phyloP scores from a whole-genome alignment of 2,329 filamentous ascomycete genomes.

The Xylaria sp. region DNA sequence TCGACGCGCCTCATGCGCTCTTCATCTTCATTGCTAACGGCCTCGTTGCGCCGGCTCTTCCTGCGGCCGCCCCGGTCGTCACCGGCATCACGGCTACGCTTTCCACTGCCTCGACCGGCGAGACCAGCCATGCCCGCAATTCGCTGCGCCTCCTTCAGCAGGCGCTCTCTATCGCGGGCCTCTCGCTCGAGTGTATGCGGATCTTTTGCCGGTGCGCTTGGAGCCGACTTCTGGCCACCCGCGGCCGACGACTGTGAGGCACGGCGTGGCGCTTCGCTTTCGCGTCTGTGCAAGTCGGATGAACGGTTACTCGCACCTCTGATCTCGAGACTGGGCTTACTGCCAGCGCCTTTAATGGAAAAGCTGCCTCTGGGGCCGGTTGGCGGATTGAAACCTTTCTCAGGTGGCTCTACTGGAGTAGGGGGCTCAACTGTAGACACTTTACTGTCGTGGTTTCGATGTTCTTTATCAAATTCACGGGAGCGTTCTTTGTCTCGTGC shows the following conservation, averaged over 20 bases:
- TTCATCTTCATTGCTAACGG: constrained; percentile 53
- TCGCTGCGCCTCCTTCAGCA: constrained; percentile 71
- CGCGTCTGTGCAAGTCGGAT: constrained; percentile 35
- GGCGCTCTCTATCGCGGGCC: constrained; percentile 66
- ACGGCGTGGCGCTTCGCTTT: constrained; percentile 43
- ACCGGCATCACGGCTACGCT: constrained; percentile 52
- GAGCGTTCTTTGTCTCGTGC: constrained; percentile 44
- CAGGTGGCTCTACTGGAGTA: constrained; percentile 42
- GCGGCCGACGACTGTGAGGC: constrained; percentile 44
- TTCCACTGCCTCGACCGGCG: constrained; percentile 51
- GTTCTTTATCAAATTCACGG: constrained; percentile 46
- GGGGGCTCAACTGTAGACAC: constrained; percentile 39
- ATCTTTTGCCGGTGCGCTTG: constrained; percentile 48
- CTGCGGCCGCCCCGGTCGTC: constrained; percentile 54
- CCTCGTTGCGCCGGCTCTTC: constrained; percentile 56
- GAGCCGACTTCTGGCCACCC: constrained; percentile 31
- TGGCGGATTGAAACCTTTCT: constrained; percentile 50
- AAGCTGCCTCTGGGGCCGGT: constrained; percentile 46
- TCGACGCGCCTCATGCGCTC: constrained; percentile 62
- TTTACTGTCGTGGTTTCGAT: constrained; percentile 44
- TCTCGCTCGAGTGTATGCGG: constrained; percentile 74
- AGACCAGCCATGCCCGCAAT: constrained; percentile 65
- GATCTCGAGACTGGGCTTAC: constrained; percentile 37
- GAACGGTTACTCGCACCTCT: constrained; percentile 43
- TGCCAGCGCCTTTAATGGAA: constrained; percentile 38